Evolutionary conservation across 768 basidiomycete genomes (phyloP).

Genomic region (Cystobasidiopsis lactophilus): DNA sequence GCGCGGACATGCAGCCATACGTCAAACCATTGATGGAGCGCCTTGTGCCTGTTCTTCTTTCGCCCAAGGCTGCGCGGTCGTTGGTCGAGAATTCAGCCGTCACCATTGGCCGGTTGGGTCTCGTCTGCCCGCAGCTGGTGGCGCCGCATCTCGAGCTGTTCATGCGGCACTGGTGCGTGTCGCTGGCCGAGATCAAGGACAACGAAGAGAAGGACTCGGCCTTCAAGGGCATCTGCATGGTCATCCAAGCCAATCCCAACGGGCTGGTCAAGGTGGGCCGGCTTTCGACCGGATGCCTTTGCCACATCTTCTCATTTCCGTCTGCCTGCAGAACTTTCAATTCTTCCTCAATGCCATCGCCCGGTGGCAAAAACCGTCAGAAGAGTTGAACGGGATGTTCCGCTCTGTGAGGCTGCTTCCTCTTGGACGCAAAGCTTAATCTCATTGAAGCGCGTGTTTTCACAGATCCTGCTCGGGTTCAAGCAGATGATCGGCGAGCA

Average conservation of each 20-base stretch:
- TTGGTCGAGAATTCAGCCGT: conserved; percentile 96
- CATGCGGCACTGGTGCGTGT: conserved; percentile 57
- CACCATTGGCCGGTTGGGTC: conserved; percentile 82
- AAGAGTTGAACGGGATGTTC: conserved; percentile 86
- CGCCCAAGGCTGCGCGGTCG: conserved; percentile 76
- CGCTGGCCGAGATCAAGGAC: conserved; percentile 91
- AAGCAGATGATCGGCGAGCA: conserved; percentile 63
- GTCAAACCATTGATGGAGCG: conserved; percentile 66
- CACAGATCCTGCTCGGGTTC: conserved; percentile 58
- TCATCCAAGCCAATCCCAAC: conserved; percentile 80
- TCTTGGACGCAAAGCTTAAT: too few species aligned
- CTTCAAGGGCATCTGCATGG: conserved; percentile 87
- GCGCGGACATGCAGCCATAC: conserved; percentile 75
- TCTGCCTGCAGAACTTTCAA: conserved; percentile 44
- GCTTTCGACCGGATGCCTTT: background rate
- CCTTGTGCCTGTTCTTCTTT: conserved; percentile 77
- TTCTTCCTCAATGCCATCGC: conserved; percentile 99
- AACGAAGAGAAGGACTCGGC: conserved; percentile 99
- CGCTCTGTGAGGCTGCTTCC: conserved; percentile 29
- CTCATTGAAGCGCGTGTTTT: background rate
- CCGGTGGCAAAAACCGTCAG: conserved; percentile 78
- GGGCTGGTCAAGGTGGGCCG: conserved; percentile 67
- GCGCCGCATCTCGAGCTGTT: conserved; percentile 76
- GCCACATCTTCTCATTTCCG: background rate
- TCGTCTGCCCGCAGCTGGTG: conserved; percentile 72